Evolutionary conservation across 169 alveolate genomes (phyloP), one percentile per base, ranked within the genome.

Genomic region (Amoebophrya sp.): DNA sequence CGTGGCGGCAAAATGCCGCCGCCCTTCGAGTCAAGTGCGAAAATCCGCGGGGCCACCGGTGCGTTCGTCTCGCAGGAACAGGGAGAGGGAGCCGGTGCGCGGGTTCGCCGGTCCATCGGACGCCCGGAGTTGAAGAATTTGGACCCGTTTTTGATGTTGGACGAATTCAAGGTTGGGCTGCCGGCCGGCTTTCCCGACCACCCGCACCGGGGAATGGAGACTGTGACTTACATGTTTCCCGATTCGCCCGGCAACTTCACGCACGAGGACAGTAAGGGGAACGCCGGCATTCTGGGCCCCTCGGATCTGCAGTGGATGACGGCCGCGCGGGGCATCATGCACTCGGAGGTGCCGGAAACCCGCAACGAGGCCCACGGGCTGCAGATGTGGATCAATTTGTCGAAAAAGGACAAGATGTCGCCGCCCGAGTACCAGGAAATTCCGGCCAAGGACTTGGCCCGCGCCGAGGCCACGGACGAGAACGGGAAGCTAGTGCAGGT

Each of bases 251-350:
- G 83, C 1, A 66, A 66, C 83, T 12, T 83, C 40, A 35, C 40
- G 90, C 90, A 83, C n/a, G 90, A 83, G n/a, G 90, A 83, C n/a
- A 12, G 29, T 32, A 83, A 83, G n/a, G 90, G 90, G n/a, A 83
- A 83, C 41, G 47, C 40, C 0, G 90, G 90, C 33, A 39, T 25
- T 1, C 40, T 83, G 10, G 90, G 90, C 10, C 90, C 90, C 0
- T 35, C 54, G n/a, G 90, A 83, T 39, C 23, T 83, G 54, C 90
- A 83, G 90, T 83, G 90, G 90, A 83, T 83, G 90, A 83, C 90
- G 47, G 90, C 90, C n/a, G 90, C 54, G 29, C 40, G 41, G 3
- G 90, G 90, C 41, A 39, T 83, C n/a, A 83, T 83, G 54, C 90
- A 83, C 90, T 33, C 53, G 14, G 90, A 83, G n/a, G 47, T 83